phyloP scores from a whole-genome alignment of 2,329 filamentous ascomycete genomes.

The Fonsecaea multimorphosa region DNA sequence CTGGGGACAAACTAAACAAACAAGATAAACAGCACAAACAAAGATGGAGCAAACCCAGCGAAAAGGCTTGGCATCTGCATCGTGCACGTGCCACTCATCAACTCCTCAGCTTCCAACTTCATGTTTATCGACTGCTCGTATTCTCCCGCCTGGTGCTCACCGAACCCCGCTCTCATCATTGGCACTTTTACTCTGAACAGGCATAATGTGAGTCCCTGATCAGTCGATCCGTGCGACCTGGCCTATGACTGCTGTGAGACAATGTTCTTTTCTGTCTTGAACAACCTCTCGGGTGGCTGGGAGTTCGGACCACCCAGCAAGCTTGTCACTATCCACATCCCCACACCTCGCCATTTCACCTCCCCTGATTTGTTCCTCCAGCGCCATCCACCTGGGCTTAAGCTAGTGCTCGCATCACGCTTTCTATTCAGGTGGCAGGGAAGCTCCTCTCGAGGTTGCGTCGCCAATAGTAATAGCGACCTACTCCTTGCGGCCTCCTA shows the following conservation, averaged over 20 bases:
- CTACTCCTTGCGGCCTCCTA: not conserved
- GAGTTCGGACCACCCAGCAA: conserved; percentile 7
- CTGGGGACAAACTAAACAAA: not conserved
- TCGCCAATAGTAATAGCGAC: not conserved
- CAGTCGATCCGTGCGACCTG: not conserved
- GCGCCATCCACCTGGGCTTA: not conserved
- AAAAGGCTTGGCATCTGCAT: conserved; percentile 2
- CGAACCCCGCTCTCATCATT: not conserved
- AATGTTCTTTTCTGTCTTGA: conserved; percentile 3
- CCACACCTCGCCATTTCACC: conserved; percentile 5
- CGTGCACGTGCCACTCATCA: not conserved
- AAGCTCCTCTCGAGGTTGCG: not conserved
- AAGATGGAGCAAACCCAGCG: conserved; percentile 10
- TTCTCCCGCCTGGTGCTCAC: not conserved
- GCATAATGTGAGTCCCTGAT: not conserved
- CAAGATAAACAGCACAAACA: not conserved
- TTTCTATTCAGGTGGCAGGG: not conserved
- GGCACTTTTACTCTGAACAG: not conserved
- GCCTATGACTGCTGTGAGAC: not conserved
- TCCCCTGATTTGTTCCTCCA: conserved; percentile 11
- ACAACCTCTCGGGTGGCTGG: conserved; percentile 20
- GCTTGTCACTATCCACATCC: conserved; percentile 8
- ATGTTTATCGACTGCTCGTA: not conserved
- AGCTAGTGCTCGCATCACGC: conserved; percentile 14
- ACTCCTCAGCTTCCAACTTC: not conserved